Base-by-base conservation (phyloP, 768 basidiomycete genomes). In the Kwoniella botswanensis region DNA sequence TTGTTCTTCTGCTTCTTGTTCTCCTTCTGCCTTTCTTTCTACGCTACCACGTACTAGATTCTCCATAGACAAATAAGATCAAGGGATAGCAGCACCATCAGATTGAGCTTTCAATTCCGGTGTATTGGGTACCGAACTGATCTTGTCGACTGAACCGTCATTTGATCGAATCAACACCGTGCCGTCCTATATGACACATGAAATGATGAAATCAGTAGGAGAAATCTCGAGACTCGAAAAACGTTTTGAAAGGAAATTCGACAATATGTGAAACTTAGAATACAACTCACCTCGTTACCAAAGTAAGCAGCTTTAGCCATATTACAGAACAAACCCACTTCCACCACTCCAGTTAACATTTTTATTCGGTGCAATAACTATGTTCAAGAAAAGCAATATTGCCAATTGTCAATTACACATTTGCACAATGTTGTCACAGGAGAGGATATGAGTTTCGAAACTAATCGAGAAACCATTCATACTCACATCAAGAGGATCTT, bases 291-390 rank as follows among this genome's bases (percentile, higher is more conserved):
- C 67, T 77, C 81, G 56, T 83, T 82, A 29, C 82, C 82, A 69
- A 98, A 99, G 86, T 98, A 98, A n/a, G 95, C 96, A 0, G 94
- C 94, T 80, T 90, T 88, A 4, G 92, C 94, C 79, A 97, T 90
- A 65, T 89, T 86, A 81, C 93, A 94, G 86, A 99, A 98, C n/a
- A 99, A 84, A 0, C 97, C 97, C 43, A 98, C 97, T 83, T 99
- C 97, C n/a, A 98, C 93, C 24, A 98, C 93, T 57, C 97, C 97
- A 3, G 96, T 98, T 70, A 98, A 87, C 88, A 96, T 88, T 86
- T 98, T 98, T 79, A 98, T 91, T 71, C 87, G 86, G 17, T 86
- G 83, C 85, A 96, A 85, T 18, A 98, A 86, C 92, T 95, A 79
- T 53, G 0, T 35, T 35, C 7, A 6, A 6, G 0, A 29, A 5